These are phyloP conservation scores for Inga oerstediana DNA, from an alignment of 306 rosid genomes.

Conservation along the genomic window DNA sequence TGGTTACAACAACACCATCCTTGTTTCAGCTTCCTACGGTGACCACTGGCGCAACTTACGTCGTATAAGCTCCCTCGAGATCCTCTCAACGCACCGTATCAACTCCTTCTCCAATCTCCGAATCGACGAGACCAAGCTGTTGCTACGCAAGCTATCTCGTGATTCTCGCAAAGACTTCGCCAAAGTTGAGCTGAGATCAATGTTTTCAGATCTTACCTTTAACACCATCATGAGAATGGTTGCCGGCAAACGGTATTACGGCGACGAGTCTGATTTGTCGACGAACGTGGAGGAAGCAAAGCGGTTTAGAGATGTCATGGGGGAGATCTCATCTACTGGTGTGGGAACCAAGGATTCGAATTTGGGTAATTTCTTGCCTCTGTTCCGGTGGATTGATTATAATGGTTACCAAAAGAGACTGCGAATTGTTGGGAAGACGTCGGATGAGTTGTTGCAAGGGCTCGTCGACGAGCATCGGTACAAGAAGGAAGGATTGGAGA, in stretches of 20 bases:
- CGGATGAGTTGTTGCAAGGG: conserved; percentile 55
- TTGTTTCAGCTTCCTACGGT: conserved; percentile 48
- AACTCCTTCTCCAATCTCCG: conserved; percentile 47
- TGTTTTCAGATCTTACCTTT: conserved; percentile 54
- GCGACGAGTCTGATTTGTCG: conserved; percentile 33
- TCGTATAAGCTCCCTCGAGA: conserved; percentile 61
- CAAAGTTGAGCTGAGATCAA: conserved; percentile 42
- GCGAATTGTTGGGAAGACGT: conserved; percentile 24
- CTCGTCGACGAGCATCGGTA: conserved; percentile 57
- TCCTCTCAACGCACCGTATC: conserved; percentile 55
- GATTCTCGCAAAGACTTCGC: conserved; percentile 22
- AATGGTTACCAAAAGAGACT: conserved; percentile 24
- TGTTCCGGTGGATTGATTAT: conserved; percentile 48
- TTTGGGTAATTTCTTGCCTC: conserved; percentile 48
- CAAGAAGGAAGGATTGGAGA: conserved; percentile 11
- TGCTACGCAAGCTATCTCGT: conserved; percentile 35
- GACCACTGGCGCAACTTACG: conserved; percentile 88
- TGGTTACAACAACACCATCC: conserved; percentile 45
- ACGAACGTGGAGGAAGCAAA: conserved; percentile 46
- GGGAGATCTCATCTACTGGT: conserved; percentile 15
- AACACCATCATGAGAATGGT: conserved; percentile 69
- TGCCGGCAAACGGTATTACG: conserved; percentile 65
- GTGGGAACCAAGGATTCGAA: conserved; percentile 30
- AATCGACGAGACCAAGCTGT: conserved; percentile 45
- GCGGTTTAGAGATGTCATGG: conserved; percentile 41